phyloP scores from a whole-genome alignment of 495 filamentous ascomycete species.

The Xylaria telfairii region DNA sequence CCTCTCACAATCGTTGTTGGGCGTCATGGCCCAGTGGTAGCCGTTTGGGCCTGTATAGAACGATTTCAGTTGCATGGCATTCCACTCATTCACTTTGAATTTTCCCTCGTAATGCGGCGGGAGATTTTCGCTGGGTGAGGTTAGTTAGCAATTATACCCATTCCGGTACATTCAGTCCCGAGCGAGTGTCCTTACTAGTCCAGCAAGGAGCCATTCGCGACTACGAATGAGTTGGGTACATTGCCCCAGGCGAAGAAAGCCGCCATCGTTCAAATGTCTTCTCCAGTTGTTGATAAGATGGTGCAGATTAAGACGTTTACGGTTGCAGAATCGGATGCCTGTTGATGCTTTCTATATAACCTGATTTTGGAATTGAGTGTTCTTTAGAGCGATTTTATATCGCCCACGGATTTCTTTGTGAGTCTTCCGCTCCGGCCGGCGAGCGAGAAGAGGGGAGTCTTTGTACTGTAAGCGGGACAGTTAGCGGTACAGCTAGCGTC shows the following conservation, averaged over 20 bases:
- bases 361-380: not conserved
- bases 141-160: not conserved
- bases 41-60: constrained; percentile 17
- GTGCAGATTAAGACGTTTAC: not conserved
- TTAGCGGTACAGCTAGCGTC: no score
- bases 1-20: constrained; percentile 4
- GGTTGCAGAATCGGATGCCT: not conserved
- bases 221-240: constrained; percentile 18
- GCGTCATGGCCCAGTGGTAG: not conserved
- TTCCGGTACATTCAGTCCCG: not conserved
- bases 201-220: constrained; percentile 10
- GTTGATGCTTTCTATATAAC: not conserved
- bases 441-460: constrained; percentile 3
- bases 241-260: constrained; percentile 20
- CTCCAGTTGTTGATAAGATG: not conserved
- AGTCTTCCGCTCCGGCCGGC: not conserved
- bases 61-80: not conserved
- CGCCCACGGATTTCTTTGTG: not conserved
- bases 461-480: no score
- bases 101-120: constrained; percentile 3
- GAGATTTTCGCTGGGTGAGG: not conserved
- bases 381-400: not conserved
- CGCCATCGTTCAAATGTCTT: not conserved
- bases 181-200: constrained; percentile 8
- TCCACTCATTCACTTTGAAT: constrained; percentile 20